These are phyloP conservation scores for Penicillium goetzii DNA, from an alignment of 495 filamentous ascomycete species.

Conservation along the genomic window DNA sequence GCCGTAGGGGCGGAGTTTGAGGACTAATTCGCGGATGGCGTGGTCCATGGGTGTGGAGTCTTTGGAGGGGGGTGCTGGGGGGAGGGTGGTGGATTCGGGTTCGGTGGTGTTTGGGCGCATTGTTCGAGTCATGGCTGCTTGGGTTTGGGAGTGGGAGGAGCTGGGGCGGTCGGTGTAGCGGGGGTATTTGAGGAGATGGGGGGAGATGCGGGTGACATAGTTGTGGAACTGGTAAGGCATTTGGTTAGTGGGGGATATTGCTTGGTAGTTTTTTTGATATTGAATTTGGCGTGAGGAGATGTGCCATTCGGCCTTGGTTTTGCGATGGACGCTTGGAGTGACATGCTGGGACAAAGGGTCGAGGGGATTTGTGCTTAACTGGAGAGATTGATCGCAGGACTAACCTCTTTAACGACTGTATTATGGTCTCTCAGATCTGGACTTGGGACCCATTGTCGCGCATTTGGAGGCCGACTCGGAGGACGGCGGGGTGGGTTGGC, in stretches of 20 bases:
- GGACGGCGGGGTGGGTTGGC: slow-evolving; percentile 51
- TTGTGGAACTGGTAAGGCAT: slow-evolving; percentile 47
- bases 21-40: slow-evolving; percentile 46
- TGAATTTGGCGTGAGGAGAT: neutral
- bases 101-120: slow-evolving; percentile 29
- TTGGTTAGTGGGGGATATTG: neutral
- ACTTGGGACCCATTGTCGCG: slow-evolving; percentile 47
- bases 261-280: neutral
- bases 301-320: neutral
- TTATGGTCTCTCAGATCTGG: slow-evolving; percentile 53
- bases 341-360: neutral
- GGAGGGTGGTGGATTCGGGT: slow-evolving; percentile 14
- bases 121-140: slow-evolving; percentile 32
- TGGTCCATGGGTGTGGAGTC: slow-evolving; percentile 41
- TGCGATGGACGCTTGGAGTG: neutral
- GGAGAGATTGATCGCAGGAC: neutral
- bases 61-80: slow-evolving; percentile 7
- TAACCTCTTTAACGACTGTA: slow-evolving; percentile 56
- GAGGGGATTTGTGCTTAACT: neutral
- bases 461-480: slow-evolving; percentile 44
- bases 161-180: slow-evolving; percentile 31
- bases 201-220: slow-evolving; percentile 46
- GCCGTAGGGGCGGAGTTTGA: slow-evolving; percentile 48
- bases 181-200: slow-evolving; percentile 44
- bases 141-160: slow-evolving; percentile 34